Evolutionary conservation across 2,329 filamentous ascomycete species (phyloP).

Genomic region (Calycina marina): DNA sequence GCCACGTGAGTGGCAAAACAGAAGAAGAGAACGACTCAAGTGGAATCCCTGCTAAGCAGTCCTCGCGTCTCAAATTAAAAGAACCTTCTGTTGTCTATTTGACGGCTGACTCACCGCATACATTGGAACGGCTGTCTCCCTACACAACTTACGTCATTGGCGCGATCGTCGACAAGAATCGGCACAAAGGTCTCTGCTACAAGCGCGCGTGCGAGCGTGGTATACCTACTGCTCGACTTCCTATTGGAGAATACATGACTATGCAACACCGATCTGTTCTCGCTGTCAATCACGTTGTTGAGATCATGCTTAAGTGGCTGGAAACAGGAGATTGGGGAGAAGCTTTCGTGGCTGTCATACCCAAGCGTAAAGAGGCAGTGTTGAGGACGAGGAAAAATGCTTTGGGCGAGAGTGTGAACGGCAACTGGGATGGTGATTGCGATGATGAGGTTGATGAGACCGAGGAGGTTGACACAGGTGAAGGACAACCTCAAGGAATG

Average conservation of each 20-base stretch:
- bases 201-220: constrained; percentile 59
- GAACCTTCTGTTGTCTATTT: constrained; percentile 65
- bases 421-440: constrained; percentile 14
- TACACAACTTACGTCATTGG: constrained; percentile 88
- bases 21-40: not conserved
- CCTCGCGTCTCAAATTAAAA: constrained; percentile 12
- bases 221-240: constrained; percentile 77
- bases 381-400: constrained; percentile 32
- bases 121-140: constrained; percentile 67
- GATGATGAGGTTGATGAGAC: constrained; percentile 4
- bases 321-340: constrained; percentile 83
- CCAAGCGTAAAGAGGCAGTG: constrained; percentile 72
- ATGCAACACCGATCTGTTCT: constrained; percentile 79
- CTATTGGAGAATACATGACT: constrained; percentile 88
- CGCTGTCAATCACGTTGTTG: constrained; percentile 88
- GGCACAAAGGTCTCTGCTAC: constrained; percentile 90
- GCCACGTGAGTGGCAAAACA: not conserved
- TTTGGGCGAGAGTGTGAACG: constrained; percentile 5
- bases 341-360: constrained; percentile 79
- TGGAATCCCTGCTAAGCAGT: not conserved
- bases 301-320: constrained; percentile 92
- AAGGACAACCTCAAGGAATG: too few species aligned
- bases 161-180: constrained; percentile 88
- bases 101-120: constrained; percentile 79
- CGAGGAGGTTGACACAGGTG: too few species aligned